Base-by-base conservation (phyloP, 1,139 yeast species). In the Candida dubliniensis region DNA sequence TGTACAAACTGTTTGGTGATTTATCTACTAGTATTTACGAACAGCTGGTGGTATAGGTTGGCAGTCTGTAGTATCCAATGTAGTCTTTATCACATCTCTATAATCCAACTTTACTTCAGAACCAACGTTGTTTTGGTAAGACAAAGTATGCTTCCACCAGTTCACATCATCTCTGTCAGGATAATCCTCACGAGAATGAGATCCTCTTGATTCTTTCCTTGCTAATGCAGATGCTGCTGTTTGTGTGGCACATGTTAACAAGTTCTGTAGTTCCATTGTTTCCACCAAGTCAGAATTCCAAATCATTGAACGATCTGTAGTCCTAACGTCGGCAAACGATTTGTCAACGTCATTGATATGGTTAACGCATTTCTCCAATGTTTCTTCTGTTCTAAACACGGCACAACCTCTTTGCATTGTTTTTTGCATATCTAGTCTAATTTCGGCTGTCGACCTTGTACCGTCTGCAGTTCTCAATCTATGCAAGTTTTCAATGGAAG, bases 201-300 rank as follows among this genome's bases (percentile, higher is more conserved):
- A 98, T 75, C 99, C 99, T 78, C 99, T 88, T 38, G 97, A 90
- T 76, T 93, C 99, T 64, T 77, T 85, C 79, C 99, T 88, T 46
- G 90, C 95, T 51, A 93, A 91, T 42, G 99, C 99, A 49, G 96
- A 83, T 54, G 74, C 76, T 35, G 98, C 98, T 43, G 97, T 91
- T 76, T 93, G 99, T 56, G 87, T 83, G 51, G 99, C 99, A 77
- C 97, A 90, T 42, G 98, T 91, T 65, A 93, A 77, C 76, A 93
- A 79, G 83, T 93, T 93, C 71, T 91, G 96, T 67, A 93, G 79
- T 71, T 93, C 99, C 62, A 93, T 77, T 44, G 98, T 87, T 76
- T 93, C 99, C 44, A 91, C 96, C 65, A 93, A 76, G 67, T 93
- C 99, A 44, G 96, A 83, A 78, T 93, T 89, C 99, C 99, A 93